A percentile compares a stretch with the other conserved stretches of the same genome.
Evolutionary conservation across 306 rosid genomes (phyloP).

Genomic region (Oemleria cerasiformis): DNA sequence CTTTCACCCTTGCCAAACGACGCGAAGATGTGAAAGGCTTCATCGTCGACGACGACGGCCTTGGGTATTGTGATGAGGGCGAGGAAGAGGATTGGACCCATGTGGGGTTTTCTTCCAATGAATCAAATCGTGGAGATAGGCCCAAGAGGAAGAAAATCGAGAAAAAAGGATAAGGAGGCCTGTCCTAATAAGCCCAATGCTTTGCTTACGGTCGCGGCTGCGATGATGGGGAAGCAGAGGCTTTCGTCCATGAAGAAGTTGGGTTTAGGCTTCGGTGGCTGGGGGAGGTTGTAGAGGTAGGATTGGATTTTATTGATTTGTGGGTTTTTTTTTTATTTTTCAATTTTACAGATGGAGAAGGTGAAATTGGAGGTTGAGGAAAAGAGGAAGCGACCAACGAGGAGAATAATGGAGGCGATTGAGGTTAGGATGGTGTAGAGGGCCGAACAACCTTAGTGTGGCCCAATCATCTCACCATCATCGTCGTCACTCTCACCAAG

Average conservation of each 20-base stretch:
- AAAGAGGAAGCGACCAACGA: too few relatives aligned
- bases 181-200: constrained; percentile 52
- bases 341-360: too few relatives aligned
- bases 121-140: constrained; percentile 71
- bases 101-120: constrained; percentile 59
- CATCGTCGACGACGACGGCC: constrained; percentile 80
- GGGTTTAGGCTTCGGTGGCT: too few relatives aligned
- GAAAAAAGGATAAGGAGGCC: constrained; percentile 44
- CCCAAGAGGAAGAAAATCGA: constrained; percentile 58
- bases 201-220: constrained; percentile 82
- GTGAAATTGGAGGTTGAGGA: too few relatives aligned
- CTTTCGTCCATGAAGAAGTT: constrained; percentile 90
- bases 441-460: too few relatives aligned
- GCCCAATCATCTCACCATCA: constrained; percentile 54
- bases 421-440: too few relatives aligned
- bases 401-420: too few relatives aligned
- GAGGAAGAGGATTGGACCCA: constrained; percentile 97
- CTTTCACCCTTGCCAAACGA: too few relatives aligned
- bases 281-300: too few relatives aligned
- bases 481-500: constrained; percentile 14
- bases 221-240: constrained; percentile 77
- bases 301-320: too few relatives aligned
- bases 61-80: constrained; percentile 84
- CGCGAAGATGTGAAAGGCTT: constrained; percentile 64
- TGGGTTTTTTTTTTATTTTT: too few relatives aligned